Conservation (phyloP, 2,329 filamentous ascomycete species). For the Bipolaris gigantea region DNA sequence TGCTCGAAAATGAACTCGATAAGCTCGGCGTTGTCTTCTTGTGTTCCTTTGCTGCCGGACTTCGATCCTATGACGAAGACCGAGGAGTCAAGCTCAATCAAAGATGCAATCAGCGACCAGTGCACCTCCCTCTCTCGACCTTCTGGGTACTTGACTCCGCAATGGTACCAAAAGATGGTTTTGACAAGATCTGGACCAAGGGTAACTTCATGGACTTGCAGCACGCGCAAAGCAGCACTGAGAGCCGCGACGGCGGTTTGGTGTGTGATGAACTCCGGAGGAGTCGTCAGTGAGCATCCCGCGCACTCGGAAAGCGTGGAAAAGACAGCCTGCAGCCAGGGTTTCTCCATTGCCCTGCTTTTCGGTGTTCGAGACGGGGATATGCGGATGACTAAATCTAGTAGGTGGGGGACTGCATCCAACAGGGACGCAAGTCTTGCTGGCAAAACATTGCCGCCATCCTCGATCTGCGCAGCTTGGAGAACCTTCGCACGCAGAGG, state of each 20-base stretch:
- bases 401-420: constrained; percentile 36
- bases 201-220: constrained; percentile 28
- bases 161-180: constrained; percentile 42
- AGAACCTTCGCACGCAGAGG: constrained; percentile 37
- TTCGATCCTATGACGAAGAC: constrained; percentile 36
- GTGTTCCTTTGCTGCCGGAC: constrained; percentile 8
- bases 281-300: constrained; percentile 31
- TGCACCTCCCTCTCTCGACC: constrained; percentile 22
- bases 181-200: constrained; percentile 34
- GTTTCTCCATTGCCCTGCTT: constrained; percentile 44
- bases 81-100: constrained; percentile 38
- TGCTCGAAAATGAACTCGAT: constrained; percentile 33
- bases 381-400: constrained; percentile 48
- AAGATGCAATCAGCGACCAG: constrained; percentile 39
- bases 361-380: constrained; percentile 47
- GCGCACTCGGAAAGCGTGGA: constrained; percentile 42
- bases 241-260: constrained; percentile 28
- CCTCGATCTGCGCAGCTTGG: constrained; percentile 37
- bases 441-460: constrained; percentile 28
- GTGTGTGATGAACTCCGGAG: constrained; percentile 25
- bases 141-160: constrained; percentile 34
- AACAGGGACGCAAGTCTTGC: constrained; percentile 27
- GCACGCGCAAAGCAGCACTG: constrained; percentile 27
- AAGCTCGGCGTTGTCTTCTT: constrained; percentile 29
- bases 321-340: constrained; percentile 51